phyloP scores from a whole-genome alignment of 305 asterid species.

The Fraxinus paxiana region DNA sequence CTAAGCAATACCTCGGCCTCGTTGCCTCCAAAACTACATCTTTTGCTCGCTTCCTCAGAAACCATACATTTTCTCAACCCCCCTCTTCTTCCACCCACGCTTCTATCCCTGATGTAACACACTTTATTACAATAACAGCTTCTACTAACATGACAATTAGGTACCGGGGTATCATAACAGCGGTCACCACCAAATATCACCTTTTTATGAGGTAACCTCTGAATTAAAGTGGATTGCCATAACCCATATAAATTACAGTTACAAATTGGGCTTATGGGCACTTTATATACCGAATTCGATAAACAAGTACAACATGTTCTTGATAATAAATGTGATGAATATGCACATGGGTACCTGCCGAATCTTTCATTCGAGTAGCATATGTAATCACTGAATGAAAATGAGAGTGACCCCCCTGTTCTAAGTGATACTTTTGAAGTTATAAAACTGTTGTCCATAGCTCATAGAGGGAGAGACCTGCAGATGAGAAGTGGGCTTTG shows the following conservation, averaged over 20 bases:
- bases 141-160: slow-evolving; percentile 34
- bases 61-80: slow-evolving; percentile 44
- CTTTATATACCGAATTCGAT: slow-evolving; percentile 33
- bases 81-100: slow-evolving; percentile 39
- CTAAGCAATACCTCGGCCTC: slow-evolving; percentile 79
- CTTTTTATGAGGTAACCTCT: slow-evolving; percentile 49
- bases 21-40: slow-evolving; percentile 31
- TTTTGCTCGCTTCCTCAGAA: slow-evolving; percentile 48
- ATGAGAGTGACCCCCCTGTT: slow-evolving; percentile 44
- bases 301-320: slow-evolving; percentile 50
- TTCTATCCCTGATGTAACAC: slow-evolving; percentile 33
- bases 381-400: slow-evolving; percentile 39
- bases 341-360: slow-evolving; percentile 33
- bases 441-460: slow-evolving; percentile 55
- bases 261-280: slow-evolving; percentile 39
- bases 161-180: slow-evolving; percentile 35
- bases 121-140: slow-evolving; percentile 38
- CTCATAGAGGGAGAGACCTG: slow-evolving; percentile 37
- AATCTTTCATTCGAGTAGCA: slow-evolving; percentile 37
- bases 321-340: slow-evolving; percentile 35
- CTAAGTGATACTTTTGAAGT: slow-evolving; percentile 53
- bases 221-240: slow-evolving; percentile 74
- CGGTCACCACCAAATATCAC: slow-evolving; percentile 48
- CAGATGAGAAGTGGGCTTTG: slow-evolving; percentile 19
- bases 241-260: slow-evolving; percentile 45